Percentiles rank a stretch among this genome's conserved stretches.
These are phyloP conservation scores for Prinsepia uniflora DNA, from an alignment of 306 rosid species.

Conservation along the genomic window DNA sequence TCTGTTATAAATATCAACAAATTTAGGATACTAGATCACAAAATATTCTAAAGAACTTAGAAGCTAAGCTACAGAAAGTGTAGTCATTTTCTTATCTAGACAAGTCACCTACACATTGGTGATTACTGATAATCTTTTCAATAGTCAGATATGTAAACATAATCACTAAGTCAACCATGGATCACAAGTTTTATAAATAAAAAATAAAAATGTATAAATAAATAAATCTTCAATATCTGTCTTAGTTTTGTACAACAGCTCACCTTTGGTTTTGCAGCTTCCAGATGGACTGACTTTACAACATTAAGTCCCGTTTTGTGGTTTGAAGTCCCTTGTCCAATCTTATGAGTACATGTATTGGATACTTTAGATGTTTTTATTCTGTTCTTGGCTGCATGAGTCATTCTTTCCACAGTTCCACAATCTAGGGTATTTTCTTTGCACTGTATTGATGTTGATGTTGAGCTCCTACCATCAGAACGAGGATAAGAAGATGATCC, in stretches of 20 bases:
- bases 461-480: slow-evolving; percentile 33
- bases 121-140: no score
- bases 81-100: not conserved
- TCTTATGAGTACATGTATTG: slow-evolving; percentile 26
- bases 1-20: not conserved
- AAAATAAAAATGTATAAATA: no score
- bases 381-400: slow-evolving; percentile 35
- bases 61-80: not conserved
- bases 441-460: slow-evolving; percentile 26
- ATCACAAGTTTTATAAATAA: not conserved
- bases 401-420: slow-evolving; percentile 33
- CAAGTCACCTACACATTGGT: not conserved
- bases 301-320: slow-evolving; percentile 26
- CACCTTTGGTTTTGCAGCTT: slow-evolving; percentile 59
- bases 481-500: slow-evolving; percentile 61
- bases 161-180: not conserved
- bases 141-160: not conserved
- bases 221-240: not conserved
- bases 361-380: slow-evolving; percentile 21
- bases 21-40: not conserved
- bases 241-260: slow-evolving; percentile 22
- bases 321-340: slow-evolving; percentile 30
- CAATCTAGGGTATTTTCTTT: slow-evolving; percentile 31
- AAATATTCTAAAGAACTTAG: no score
- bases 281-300: slow-evolving; percentile 31